These are phyloP conservation scores for Obelidium mucronatum DNA, from an alignment of 192 early-diverging fungal species.

Conservation along the genomic window DNA sequence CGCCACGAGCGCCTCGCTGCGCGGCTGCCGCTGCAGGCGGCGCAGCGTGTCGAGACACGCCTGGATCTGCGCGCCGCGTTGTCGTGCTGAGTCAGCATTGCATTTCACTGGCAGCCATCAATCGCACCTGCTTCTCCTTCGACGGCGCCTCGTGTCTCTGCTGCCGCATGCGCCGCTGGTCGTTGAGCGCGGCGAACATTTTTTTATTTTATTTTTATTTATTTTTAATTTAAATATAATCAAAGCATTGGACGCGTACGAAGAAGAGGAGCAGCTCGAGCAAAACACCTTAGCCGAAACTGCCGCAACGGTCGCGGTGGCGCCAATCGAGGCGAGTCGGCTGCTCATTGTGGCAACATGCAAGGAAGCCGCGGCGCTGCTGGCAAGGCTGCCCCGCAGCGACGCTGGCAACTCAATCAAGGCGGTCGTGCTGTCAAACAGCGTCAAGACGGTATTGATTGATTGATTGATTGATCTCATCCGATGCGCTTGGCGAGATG, in stretches of 20 bases:
- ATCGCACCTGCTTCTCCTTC: not conserved
- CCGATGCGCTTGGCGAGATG: too few relatives aligned
- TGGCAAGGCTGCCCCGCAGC: not conserved
- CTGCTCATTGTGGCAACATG: not conserved
- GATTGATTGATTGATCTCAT: too few relatives aligned
- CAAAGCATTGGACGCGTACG: not conserved
- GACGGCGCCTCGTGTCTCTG: not conserved
- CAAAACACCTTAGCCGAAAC: not conserved
- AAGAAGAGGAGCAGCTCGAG: not conserved
- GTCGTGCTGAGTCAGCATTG: not conserved
- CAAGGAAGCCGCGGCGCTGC: not conserved
- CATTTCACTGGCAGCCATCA: not conserved
- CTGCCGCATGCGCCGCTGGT: not conserved
- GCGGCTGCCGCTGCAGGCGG: slow-evolving; percentile 1
- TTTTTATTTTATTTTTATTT: not conserved
- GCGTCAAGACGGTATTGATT: too few relatives aligned
- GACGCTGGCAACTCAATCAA: not conserved
- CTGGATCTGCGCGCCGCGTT: not conserved
- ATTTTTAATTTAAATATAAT: not conserved
- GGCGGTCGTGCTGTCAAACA: too few relatives aligned
- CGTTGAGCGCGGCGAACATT: not conserved
- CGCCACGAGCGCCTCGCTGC: not conserved
- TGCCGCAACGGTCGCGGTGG: not conserved
- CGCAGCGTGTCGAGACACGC: not conserved
- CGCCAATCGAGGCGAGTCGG: not conserved